Conservation (phyloP, 345 rosid genomes). For the Geranium brycei region DNA sequence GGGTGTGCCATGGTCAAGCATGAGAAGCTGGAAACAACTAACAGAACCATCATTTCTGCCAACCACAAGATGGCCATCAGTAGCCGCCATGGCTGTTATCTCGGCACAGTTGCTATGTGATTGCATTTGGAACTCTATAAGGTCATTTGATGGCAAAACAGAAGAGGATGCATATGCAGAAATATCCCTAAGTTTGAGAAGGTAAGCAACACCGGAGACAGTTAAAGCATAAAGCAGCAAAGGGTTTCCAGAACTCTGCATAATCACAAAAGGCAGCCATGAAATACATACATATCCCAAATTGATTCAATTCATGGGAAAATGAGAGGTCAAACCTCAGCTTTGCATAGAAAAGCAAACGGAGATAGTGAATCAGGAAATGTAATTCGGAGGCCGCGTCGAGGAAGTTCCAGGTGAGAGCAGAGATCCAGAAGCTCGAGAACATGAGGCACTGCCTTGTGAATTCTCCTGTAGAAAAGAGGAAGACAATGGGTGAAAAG, state of each 20-base stretch:
- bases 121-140: slow-evolving; percentile 34
- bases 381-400: slow-evolving; percentile 45
- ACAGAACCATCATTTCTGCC: slow-evolving; percentile 66
- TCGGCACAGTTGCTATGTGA: slow-evolving; percentile 18
- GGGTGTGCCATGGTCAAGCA: slow-evolving; percentile 31
- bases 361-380: slow-evolving; percentile 55
- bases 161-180: slow-evolving; percentile 31
- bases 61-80: slow-evolving; percentile 40
- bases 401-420: slow-evolving; percentile 30
- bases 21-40: slow-evolving; percentile 41
- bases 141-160: slow-evolving; percentile 32
- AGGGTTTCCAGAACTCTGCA: slow-evolving; percentile 27
- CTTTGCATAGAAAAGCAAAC: slow-evolving; percentile 44
- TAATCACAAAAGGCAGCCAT: neutral
- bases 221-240: slow-evolving; percentile 49
- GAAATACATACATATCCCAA: no score
- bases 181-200: slow-evolving; percentile 32
- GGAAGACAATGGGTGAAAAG: neutral
- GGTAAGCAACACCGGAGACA: slow-evolving; percentile 53
- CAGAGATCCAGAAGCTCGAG: slow-evolving; percentile 61
- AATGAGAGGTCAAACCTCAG: slow-evolving; percentile 22
- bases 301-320: neutral
- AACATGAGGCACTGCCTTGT: slow-evolving; percentile 26
- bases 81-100: slow-evolving; percentile 49
- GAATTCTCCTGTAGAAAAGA: slow-evolving; percentile 36